Conservation (phyloP, 148 eudicot genomes). For the Amaranthus cruentus region DNA sequence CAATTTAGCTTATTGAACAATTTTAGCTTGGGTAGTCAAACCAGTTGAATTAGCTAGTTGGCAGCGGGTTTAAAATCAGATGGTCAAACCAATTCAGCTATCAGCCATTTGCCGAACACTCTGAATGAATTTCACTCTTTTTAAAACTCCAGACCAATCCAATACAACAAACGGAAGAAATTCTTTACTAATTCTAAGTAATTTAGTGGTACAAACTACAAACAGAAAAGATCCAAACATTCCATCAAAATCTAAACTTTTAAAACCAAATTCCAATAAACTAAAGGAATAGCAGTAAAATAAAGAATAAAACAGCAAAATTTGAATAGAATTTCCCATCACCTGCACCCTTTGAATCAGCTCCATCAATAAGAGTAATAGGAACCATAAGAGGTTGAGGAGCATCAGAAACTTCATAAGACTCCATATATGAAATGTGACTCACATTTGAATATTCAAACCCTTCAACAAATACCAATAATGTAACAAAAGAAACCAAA, state of each 20-base stretch:
- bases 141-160: background rate
- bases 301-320: slow-evolving; percentile 7
- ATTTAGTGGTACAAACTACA: slow-evolving; percentile 17
- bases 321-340: slow-evolving; percentile 53
- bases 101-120: background rate
- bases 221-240: background rate
- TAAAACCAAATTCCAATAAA: slow-evolving; percentile 13
- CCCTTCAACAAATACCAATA: slow-evolving; percentile 30
- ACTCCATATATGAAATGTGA: slow-evolving; percentile 41
- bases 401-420: slow-evolving; percentile 42
- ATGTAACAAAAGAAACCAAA: slow-evolving; percentile 20
- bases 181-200: background rate
- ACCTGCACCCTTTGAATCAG: slow-evolving; percentile 90
- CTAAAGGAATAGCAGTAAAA: background rate
- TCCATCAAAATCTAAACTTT: background rate
- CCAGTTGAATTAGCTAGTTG: no score
- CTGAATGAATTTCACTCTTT: background rate
- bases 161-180: slow-evolving; percentile 4
- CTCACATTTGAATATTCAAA: slow-evolving; percentile 42
- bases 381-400: slow-evolving; percentile 56
- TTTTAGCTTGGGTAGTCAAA: no score
- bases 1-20: no score
- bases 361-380: slow-evolving; percentile 72
- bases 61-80: no score
- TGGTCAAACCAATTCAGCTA: no score